A percentile compares a stretch with the other conserved stretches of the same genome.
phyloP scores from a whole-genome alignment of 2,329 filamentous ascomycete genomes.

The Teratosphaeria gauchensis region DNA sequence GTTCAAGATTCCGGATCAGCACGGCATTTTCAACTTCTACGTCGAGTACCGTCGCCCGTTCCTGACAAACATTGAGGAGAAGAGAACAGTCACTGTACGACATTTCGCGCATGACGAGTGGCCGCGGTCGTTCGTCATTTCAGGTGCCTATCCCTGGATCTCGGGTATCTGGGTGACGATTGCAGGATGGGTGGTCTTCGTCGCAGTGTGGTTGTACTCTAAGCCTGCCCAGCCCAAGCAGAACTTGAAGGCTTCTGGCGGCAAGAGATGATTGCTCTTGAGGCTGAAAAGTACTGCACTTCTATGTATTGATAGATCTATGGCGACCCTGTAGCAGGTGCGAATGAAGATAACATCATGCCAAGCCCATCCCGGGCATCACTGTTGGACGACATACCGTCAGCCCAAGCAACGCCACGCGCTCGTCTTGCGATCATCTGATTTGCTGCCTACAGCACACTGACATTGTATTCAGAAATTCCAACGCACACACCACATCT shows the following conservation, averaged over 20 bases:
- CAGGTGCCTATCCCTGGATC: slow-evolving; percentile 90
- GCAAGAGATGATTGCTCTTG: neutral
- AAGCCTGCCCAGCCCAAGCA: slow-evolving; percentile 39
- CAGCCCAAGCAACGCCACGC: no score
- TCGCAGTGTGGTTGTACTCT: slow-evolving; percentile 77
- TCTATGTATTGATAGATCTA: neutral
- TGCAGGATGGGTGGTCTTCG: slow-evolving; percentile 74
- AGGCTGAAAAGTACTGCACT: neutral
- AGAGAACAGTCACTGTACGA: slow-evolving; percentile 85
- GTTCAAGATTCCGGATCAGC: slow-evolving; percentile 87
- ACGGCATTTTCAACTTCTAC: slow-evolving; percentile 98
- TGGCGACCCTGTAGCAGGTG: neutral
- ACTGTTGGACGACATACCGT: no score
- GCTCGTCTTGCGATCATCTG: neutral
- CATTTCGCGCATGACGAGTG: slow-evolving; percentile 98
- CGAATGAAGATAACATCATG: neutral
- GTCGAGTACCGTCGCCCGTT: slow-evolving; percentile 97
- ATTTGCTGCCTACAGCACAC: neutral
- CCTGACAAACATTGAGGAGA: slow-evolving; percentile 81
- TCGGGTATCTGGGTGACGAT: slow-evolving; percentile 77
- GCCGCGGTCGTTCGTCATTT: slow-evolving; percentile 82
- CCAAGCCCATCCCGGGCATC: no score
- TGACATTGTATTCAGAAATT: neutral
- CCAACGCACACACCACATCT: neutral
- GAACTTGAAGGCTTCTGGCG: slow-evolving; percentile 2